A percentile compares a stretch with the other conserved stretches of the same genome.
Conservation (phyloP, 1,139 yeast genomes). For the Meyerozyma elateridarum region DNA sequence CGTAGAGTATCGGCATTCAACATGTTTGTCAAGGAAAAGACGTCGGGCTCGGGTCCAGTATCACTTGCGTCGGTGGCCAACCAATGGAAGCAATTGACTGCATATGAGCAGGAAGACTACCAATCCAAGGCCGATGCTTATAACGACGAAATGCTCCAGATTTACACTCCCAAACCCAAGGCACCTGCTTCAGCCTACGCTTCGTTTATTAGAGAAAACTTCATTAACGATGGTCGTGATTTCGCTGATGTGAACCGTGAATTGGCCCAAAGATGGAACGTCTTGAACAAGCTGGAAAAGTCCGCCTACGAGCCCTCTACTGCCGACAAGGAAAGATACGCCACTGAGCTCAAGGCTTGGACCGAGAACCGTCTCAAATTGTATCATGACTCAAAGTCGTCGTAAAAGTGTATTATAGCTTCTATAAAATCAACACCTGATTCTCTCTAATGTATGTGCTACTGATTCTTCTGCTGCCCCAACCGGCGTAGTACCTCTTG, state of each 20-base stretch:
- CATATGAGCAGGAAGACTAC: constrained; percentile 24
- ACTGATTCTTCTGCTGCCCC: constrained; percentile 13
- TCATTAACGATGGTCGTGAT: constrained; percentile 19
- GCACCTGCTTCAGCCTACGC: constrained; percentile 30
- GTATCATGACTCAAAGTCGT: constrained; percentile 14
- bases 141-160: constrained; percentile 23
- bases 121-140: constrained; percentile 21
- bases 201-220: constrained; percentile 27
- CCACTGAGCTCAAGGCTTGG: constrained; percentile 25
- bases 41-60: constrained; percentile 10
- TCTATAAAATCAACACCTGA: not conserved
- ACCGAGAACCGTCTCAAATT: constrained; percentile 20
- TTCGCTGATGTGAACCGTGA: constrained; percentile 24
- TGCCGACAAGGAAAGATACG: constrained; percentile 18
- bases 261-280: constrained; percentile 28
- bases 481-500: constrained; percentile 26
- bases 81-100: constrained; percentile 22
- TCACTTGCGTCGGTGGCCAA: constrained; percentile 16
- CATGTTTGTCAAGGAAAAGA: constrained; percentile 23
- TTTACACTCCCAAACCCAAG: constrained; percentile 33
- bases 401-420: not conserved
- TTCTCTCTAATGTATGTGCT: constrained; percentile 1
- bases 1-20: constrained; percentile 27
- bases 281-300: constrained; percentile 27
- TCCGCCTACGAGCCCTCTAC: constrained; percentile 20